These are phyloP conservation scores for Coemansia aciculifera DNA, from an alignment of 192 early-diverging fungal species.

Conservation along the genomic window DNA sequence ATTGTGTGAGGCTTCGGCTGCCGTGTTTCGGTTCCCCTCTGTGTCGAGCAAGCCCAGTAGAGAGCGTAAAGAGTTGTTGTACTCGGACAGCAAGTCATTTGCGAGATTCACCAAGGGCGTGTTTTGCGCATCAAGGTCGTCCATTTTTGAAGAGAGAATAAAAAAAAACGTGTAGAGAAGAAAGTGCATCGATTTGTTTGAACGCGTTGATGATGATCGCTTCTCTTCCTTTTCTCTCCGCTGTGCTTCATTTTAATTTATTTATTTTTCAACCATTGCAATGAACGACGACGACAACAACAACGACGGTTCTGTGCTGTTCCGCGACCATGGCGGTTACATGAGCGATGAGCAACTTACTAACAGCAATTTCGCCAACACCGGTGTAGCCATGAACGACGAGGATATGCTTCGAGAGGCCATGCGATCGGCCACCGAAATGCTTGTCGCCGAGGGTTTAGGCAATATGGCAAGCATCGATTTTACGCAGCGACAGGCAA, in stretches of 20 bases:
- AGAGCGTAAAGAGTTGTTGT: constrained; percentile 30
- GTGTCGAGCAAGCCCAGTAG: constrained; percentile 47
- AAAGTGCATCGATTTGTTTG: not conserved
- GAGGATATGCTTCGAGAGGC: constrained; percentile 28
- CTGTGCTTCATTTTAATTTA: not conserved
- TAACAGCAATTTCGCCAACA: not conserved
- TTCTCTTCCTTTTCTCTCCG: not conserved
- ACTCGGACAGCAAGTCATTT: constrained; percentile 34
- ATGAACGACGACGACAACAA: constrained; percentile 1
- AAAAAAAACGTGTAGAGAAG: not conserved
- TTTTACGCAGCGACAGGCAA: constrained; percentile 19
- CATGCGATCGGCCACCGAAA: constrained; percentile 32
- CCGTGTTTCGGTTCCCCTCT: constrained; percentile 33
- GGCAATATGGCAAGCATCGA: constrained; percentile 41
- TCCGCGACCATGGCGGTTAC: constrained; percentile 8
- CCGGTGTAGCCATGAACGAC: constrained; percentile 1
- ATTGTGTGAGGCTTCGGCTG: not conserved
- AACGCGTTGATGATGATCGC: not conserved
- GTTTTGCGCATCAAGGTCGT: constrained; percentile 30
- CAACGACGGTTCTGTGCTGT: not conserved
- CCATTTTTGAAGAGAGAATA: constrained; percentile 10
- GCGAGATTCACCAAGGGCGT: constrained; percentile 41
- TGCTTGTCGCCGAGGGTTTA: constrained; percentile 46
- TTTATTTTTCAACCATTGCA: not conserved
- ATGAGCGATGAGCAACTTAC: not conserved